These are phyloP conservation scores for Dendrocalamus sinicus DNA, from an alignment of 176 grass and related monocot species.

Conservation along the genomic window DNA sequence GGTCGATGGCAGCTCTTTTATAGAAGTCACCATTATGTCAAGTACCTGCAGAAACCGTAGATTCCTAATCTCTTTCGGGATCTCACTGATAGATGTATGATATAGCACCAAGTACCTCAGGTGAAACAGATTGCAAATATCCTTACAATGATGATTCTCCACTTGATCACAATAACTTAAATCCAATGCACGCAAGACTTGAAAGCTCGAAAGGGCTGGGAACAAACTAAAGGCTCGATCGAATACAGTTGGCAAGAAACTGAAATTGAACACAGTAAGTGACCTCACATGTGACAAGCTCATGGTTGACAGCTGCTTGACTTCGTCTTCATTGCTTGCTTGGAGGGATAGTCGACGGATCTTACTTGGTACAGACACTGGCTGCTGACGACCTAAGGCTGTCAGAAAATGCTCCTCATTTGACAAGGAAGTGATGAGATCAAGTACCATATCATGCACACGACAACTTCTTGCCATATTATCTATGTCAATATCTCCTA, in stretches of 20 bases:
- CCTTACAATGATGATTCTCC: not conserved
- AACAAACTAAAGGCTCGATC: too few species aligned
- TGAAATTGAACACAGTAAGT: too few species aligned
- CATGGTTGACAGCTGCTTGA: too few species aligned
- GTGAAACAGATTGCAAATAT: constrained; percentile 12
- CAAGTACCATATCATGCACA: constrained; percentile 40
- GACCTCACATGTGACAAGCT: too few species aligned
- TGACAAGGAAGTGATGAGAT: constrained; percentile 28
- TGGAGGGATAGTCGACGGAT: too few species aligned
- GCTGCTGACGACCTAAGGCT: not conserved
- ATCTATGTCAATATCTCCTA: rapidly evolving
- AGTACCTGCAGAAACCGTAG: not conserved
- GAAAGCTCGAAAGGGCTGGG: too few species aligned
- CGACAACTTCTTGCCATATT: rapidly evolving
- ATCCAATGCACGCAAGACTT: not conserved
- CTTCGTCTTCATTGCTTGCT: too few species aligned
- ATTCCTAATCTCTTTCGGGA: not conserved
- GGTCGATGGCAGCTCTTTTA: too few species aligned
- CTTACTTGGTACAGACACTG: too few species aligned
- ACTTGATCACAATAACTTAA: not conserved
- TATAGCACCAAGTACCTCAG: not conserved
- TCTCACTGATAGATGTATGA: not conserved
- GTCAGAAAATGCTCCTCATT: constrained; percentile 33
- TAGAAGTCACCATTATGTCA: too few species aligned
- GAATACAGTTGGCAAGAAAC: too few species aligned